Percentiles rank a stretch among this genome's conserved stretches.
Conservation (phyloP, 2,329 filamentous ascomycete species). For the Alternaria gaisen region DNA sequence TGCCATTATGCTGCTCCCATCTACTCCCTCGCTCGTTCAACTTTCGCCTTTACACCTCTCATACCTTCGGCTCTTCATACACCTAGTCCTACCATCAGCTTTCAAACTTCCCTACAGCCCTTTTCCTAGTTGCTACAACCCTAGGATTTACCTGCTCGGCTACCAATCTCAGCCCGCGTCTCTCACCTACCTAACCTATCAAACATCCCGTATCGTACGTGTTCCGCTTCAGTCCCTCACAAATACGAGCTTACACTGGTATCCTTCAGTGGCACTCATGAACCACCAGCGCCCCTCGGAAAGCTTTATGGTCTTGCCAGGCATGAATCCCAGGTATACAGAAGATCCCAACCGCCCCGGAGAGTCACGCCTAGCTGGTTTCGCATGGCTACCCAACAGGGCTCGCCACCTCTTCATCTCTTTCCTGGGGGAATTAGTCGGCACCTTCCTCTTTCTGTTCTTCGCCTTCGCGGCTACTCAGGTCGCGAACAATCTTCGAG, state of each 20-base stretch:
- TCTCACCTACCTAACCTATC: constrained; percentile 1
- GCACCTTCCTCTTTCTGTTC: constrained; percentile 53
- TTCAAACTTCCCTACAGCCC: constrained; percentile 4
- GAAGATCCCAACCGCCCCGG: constrained; percentile 42
- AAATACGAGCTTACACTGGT: fast-evolving
- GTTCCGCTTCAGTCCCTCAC: background rate
- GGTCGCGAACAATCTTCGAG: constrained; percentile 48
- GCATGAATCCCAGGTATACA: constrained; percentile 49
- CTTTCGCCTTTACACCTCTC: background rate
- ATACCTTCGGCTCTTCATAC: constrained; percentile 3
- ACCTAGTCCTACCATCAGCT: background rate
- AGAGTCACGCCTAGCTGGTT: constrained; percentile 51
- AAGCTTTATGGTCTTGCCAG: constrained; percentile 50
- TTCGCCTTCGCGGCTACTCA: constrained; percentile 52
- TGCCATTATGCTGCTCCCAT: background rate
- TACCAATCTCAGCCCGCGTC: background rate
- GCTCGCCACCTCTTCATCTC: constrained; percentile 56
- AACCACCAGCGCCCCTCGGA: constrained; percentile 49
- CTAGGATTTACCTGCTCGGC: background rate
- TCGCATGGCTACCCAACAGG: constrained; percentile 56
- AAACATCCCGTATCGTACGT: background rate
- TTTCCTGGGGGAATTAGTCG: constrained; percentile 55
- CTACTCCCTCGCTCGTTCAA: background rate
- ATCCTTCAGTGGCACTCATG: constrained; percentile 36
- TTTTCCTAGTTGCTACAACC: constrained; percentile 1